Base-by-base conservation (phyloP, 352 stramenopile genomes). In the Phytophthora fragariae region DNA sequence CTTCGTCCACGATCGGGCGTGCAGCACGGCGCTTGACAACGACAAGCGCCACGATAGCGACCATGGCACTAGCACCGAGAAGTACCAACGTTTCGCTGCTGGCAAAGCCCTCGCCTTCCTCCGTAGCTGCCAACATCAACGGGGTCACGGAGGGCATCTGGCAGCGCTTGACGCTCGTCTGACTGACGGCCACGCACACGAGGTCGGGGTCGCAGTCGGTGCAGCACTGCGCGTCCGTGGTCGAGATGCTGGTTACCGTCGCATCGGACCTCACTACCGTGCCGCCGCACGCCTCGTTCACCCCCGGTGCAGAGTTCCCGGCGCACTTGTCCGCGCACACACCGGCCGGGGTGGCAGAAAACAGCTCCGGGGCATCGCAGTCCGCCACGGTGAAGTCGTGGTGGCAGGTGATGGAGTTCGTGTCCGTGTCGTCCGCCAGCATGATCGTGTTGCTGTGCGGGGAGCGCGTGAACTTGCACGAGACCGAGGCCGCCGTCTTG, bases 41-140 rank as follows among this genome's bases (percentile, higher is more conserved):
- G 31, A 92, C 68, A 6, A 92, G 65, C 31, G 81, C 79, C n/a
- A 92, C 81, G 2, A 92, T 54, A 12, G 77, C 85, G 1, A 92
- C 62, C 58, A 90, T 65, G 1, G 80, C 76, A 53, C 59, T 90
- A 14, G 62, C 81, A n/a, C 67, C 77, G 14, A 92, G 67, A 31
- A 88, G 53, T 24, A 55, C 75, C 2, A 68, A 79, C 33, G 52
- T 68, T 0, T 72, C 74, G 10, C 66, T 65, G 1, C 59, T 73
- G 0, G 72, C 33, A 56, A 84, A 74, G 4, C 68, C 47, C 14
- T 69, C 41, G n/a, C 65, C 31, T n/a, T 69, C 65, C 0, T 29
- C 58, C 31, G 65, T 59, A 8, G 72, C 57, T 17, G 37, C 6
- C 12, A 46, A n/a, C 37, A 46, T 46, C 0, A 46, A 5, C 37